A percentile compares a stretch with the other conserved stretches of the same genome.
Conservation (phyloP, 148 eudicot genomes). For the Tetragonia tetragonoides region DNA sequence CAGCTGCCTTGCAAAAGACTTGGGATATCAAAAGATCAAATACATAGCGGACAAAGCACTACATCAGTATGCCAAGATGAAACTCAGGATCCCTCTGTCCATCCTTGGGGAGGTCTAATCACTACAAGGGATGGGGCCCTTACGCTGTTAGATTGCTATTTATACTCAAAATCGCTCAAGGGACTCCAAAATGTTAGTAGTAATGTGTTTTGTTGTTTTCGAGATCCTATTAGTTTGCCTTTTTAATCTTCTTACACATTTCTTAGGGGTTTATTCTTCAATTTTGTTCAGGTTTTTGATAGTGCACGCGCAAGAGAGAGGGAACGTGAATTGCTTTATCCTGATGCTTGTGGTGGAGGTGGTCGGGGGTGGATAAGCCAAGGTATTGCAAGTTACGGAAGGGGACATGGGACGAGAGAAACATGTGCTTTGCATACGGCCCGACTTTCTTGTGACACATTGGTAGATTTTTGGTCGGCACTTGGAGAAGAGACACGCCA, state of each 20-base stretch:
- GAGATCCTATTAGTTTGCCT: background rate
- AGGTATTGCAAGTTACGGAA: conserved; percentile 78
- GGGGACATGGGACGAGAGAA: conserved; percentile 95
- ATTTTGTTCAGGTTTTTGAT: conserved; percentile 75
- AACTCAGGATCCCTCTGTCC: conserved; percentile 89
- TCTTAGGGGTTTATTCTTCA: conserved; percentile 20
- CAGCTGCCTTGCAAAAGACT: conserved; percentile 36
- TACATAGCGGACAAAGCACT: conserved; percentile 31
- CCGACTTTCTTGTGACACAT: conserved; percentile 89
- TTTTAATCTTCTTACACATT: conserved; percentile 13
- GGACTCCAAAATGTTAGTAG: conserved; percentile 79
- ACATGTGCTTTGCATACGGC: conserved; percentile 98
- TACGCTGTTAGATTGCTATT: conserved; percentile 80
- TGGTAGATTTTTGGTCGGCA: conserved; percentile 98
- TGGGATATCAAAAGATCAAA: conserved; percentile 44
- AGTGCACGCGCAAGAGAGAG: conserved; percentile 92
- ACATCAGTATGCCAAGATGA: conserved; percentile 51
- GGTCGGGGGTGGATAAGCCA: conserved; percentile 98
- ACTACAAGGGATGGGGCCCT: conserved; percentile 77
- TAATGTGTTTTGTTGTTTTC: background rate
- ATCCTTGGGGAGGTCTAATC: conserved; percentile 97
- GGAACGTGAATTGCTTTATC: conserved; percentile 90
- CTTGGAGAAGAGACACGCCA: conserved; percentile 92
- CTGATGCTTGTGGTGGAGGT: conserved; percentile 99
- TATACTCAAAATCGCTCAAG: conserved; percentile 70